phyloP scores from a whole-genome alignment of 129 eudicot genomes.

The Artemisia tridentata region DNA sequence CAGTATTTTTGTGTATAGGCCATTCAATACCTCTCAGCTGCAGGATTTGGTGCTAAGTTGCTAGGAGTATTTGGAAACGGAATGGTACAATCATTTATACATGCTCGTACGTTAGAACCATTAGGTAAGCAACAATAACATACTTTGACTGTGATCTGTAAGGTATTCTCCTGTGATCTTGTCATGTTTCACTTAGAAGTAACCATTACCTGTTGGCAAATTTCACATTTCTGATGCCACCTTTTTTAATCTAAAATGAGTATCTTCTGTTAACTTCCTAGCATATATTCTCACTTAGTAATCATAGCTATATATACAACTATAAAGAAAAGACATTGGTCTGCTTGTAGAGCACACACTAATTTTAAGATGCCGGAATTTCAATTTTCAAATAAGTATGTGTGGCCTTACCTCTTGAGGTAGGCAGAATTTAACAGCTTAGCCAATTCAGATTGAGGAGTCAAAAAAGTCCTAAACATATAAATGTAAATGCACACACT shows the following conservation, averaged over 20 bases:
- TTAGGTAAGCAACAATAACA: conserved; percentile 44
- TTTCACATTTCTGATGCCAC: conserved; percentile 16
- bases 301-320: not conserved
- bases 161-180: too few relatives aligned
- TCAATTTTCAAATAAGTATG: not conserved
- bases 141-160: not conserved
- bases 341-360: not conserved
- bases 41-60: conserved; percentile 99
- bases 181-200: not conserved
- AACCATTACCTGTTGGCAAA: not conserved
- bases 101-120: conserved; percentile 87
- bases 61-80: conserved; percentile 95
- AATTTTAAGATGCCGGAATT: not conserved
- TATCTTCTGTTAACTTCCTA: conserved; percentile 5
- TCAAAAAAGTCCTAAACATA: conserved; percentile 14
- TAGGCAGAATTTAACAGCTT: conserved; percentile 1
- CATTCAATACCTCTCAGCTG: conserved; percentile 87
- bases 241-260: not conserved
- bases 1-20: conserved; percentile 55
- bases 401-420: too few relatives aligned
- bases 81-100: conserved; percentile 92
- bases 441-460: not conserved
- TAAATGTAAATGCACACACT: too few relatives aligned
- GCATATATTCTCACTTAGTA: not conserved
- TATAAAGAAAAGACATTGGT: not conserved